Percentiles rank a stretch among this genome's conserved stretches.
phyloP scores from a whole-genome alignment of 192 early-diverging fungal species.

The Podila horticola region DNA sequence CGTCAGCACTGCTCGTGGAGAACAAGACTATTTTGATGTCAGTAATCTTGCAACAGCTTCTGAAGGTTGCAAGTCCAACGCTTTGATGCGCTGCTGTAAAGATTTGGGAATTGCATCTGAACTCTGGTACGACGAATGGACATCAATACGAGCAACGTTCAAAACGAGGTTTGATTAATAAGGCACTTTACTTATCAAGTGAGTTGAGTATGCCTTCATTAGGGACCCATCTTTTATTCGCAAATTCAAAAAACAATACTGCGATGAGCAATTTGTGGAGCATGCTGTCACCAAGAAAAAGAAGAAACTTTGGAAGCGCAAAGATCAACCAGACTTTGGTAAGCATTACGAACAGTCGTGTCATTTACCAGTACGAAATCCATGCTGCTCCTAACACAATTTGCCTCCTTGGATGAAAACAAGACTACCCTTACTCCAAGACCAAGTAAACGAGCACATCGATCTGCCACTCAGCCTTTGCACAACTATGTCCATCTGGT shows the following conservation, averaged over 20 bases:
- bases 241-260: conserved; percentile 85
- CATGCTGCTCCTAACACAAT: neutral
- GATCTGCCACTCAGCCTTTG: too few species aligned
- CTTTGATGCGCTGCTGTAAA: conserved; percentile 97
- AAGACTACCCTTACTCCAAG: conserved; percentile 36
- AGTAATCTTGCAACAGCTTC: conserved; percentile 81
- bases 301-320: conserved; percentile 89
- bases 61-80: conserved; percentile 92
- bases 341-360: neutral
- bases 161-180: neutral
- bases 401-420: neutral
- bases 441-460: conserved; percentile 1
- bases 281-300: conserved; percentile 78
- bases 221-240: conserved; percentile 91
- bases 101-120: conserved; percentile 93
- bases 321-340: conserved; percentile 59
- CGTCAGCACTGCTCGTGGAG: conserved; percentile 92
- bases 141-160: too few species aligned
- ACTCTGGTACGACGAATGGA: conserved; percentile 69
- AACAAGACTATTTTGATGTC: conserved; percentile 90
- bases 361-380: neutral
- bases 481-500: too few species aligned
- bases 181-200: neutral
- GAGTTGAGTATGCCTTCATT: neutral
- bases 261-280: conserved; percentile 80